Evolutionary conservation across 495 filamentous ascomycete genomes (phyloP).

Genomic region (Aspergillus ellipticus): DNA sequence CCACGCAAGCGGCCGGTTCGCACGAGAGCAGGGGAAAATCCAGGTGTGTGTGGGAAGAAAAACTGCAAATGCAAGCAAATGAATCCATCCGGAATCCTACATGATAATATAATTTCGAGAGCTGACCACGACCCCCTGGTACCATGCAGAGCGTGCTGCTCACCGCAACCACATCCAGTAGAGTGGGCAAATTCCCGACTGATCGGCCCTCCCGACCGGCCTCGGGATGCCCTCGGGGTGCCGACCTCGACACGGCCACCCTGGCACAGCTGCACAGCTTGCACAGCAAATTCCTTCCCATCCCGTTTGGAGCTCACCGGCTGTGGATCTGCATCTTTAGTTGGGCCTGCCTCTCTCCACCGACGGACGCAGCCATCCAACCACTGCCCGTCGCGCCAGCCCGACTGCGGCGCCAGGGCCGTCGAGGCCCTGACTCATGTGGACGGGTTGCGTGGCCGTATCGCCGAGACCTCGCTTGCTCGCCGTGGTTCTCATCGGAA

Average conservation of each 20-base stretch:
- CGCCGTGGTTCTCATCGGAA: background rate
- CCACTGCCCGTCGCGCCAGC: background rate
- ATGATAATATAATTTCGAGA: background rate
- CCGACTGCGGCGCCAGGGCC: no score
- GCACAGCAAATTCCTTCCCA: background rate
- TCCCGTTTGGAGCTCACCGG: conserved; percentile 17
- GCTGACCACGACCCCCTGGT: background rate
- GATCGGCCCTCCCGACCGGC: background rate
- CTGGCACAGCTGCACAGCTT: no score
- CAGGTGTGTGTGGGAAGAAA: no score
- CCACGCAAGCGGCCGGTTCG: background rate
- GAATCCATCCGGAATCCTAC: background rate
- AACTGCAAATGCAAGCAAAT: background rate
- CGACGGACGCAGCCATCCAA: background rate
- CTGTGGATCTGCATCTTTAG: conserved; percentile 3
- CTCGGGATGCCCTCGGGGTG: conserved; percentile 10
- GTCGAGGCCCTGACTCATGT: no score
- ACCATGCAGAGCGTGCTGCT: background rate
- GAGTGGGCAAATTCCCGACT: no score
- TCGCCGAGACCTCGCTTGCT: background rate
- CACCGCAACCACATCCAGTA: background rate
- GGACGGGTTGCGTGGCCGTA: background rate
- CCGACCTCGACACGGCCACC: conserved; percentile 5
- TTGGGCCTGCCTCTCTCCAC: background rate
- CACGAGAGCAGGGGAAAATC: background rate